Evolutionary conservation across 768 basidiomycete genomes (phyloP).

Genomic region (Xerocomus brunneocitrinus): DNA sequence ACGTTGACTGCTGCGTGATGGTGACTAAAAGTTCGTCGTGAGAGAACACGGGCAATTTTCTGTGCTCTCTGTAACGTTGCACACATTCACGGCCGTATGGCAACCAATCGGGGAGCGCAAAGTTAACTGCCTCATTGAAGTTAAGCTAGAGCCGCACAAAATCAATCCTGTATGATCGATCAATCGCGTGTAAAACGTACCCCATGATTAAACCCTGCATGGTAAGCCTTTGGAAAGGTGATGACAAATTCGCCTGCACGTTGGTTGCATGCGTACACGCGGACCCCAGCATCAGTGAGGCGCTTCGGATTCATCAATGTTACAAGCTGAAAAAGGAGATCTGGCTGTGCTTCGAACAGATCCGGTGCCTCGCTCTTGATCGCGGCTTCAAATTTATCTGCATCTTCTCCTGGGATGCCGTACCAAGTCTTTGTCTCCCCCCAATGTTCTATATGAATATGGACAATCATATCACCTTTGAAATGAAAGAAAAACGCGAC

Average conservation of each 20-base stretch:
- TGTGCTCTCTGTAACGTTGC: conserved; percentile 81
- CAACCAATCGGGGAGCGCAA: conserved; percentile 95
- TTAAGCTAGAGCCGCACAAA: conserved; percentile 62
- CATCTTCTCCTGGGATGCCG: conserved; percentile 92
- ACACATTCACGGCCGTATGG: conserved; percentile 84
- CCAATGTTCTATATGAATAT: conserved; percentile 77
- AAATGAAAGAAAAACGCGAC: conserved; percentile 14
- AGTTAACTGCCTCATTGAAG: conserved; percentile 99
- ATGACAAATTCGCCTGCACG: conserved; percentile 96
- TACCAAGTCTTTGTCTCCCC: conserved; percentile 99
- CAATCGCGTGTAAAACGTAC: conserved; percentile 48
- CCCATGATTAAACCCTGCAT: conserved; percentile 97
- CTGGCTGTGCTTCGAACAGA: conserved; percentile 95
- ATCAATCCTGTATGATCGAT: conserved; percentile 22
- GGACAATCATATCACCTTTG: conserved; percentile 24
- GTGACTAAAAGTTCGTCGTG: conserved; percentile 96
- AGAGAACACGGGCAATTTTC: conserved; percentile 94
- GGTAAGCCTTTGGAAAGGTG: conserved; percentile 96
- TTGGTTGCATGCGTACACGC: conserved; percentile 93
- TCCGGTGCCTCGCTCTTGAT: conserved; percentile 95
- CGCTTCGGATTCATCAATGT: conserved; percentile 95
- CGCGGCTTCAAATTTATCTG: conserved; percentile 93
- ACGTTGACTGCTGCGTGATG: conserved; percentile 92
- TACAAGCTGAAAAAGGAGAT: conserved; percentile 94
- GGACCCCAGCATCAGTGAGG: conserved; percentile 82